phyloP scores from a whole-genome alignment of 805 yeast genomes.

The Lipomyces oligophaga region DNA sequence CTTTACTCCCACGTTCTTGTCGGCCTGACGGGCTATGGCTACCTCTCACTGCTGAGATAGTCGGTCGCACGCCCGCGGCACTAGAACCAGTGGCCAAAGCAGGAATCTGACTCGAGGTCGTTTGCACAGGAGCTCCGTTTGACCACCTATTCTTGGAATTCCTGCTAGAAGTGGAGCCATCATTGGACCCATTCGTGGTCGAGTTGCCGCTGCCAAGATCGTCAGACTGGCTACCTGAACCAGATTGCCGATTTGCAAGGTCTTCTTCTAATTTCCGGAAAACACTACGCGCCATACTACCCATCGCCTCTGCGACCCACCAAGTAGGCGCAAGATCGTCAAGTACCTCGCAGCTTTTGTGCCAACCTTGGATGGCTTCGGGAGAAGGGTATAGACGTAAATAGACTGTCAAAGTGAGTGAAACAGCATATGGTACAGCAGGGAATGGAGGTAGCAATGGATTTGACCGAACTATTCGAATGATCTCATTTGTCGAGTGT shows the following conservation, averaged over 20 bases:
- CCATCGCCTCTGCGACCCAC: constrained; percentile 42
- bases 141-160: too few relatives aligned
- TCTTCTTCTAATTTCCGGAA: constrained; percentile 31
- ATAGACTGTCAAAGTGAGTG: constrained; percentile 39
- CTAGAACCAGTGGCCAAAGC: too few relatives aligned
- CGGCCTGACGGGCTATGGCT: too few relatives aligned
- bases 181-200: too few relatives aligned
- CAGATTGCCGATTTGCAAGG: constrained; percentile 10
- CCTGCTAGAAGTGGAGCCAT: too few relatives aligned
- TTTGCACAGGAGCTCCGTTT: too few relatives aligned
- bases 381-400: constrained; percentile 35
- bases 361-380: constrained; percentile 35
- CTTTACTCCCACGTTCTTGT: too few relatives aligned
- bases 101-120: too few relatives aligned
- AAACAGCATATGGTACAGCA: constrained; percentile 37
- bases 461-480: constrained; percentile 32
- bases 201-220: too few relatives aligned
- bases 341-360: constrained; percentile 33
- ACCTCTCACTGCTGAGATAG: too few relatives aligned
- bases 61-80: too few relatives aligned
- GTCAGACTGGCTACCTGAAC: too few relatives aligned
- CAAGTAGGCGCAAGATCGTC: constrained; percentile 34
- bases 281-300: constrained; percentile 36
- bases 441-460: constrained; percentile 36
- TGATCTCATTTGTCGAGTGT: constrained; percentile 33